Evolutionary conservation across 768 basidiomycete genomes (phyloP).

Genomic region (Kwoniella botswanensis): DNA sequence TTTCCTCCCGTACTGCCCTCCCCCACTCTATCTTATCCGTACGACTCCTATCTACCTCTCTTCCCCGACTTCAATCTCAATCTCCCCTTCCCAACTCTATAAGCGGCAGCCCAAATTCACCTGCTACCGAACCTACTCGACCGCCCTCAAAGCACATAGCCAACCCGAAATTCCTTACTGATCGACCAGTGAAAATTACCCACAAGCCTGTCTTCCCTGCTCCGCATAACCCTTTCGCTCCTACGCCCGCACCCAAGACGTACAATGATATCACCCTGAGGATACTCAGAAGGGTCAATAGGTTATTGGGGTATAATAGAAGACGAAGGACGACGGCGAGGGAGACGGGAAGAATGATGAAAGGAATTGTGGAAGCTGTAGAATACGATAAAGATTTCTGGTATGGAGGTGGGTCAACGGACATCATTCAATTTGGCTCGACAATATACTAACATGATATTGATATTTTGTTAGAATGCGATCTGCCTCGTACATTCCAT

Average conservation of each 20-base stretch:
- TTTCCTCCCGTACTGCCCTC: constrained; percentile 1
- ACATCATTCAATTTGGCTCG: background rate
- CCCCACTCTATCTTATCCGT: background rate
- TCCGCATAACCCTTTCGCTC: constrained; percentile 52
- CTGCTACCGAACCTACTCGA: constrained; percentile 11
- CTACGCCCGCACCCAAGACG: constrained; percentile 16
- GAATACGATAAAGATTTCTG: constrained; percentile 59
- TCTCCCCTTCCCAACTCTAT: background rate
- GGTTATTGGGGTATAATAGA: constrained; percentile 60
- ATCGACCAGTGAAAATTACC: constrained; percentile 27
- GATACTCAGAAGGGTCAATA: constrained; percentile 56
- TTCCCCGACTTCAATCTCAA: background rate
- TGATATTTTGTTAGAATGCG: constrained; percentile 67
- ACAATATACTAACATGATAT: background rate
- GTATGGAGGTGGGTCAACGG: constrained; percentile 59
- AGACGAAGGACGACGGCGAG: constrained; percentile 59
- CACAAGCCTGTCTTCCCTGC: constrained; percentile 51
- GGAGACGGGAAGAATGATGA: constrained; percentile 60
- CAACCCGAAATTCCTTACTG: constrained; percentile 22
- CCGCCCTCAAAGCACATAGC: constrained; percentile 19
- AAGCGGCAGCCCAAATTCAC: background rate
- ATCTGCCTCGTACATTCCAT: constrained; percentile 89
- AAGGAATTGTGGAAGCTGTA: constrained; percentile 59
- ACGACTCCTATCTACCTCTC: constrained; percentile 5
- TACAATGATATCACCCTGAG: constrained; percentile 49